phyloP scores from a whole-genome alignment of 208 protist genomes.

The Naegleria lovaniensis region DNA sequence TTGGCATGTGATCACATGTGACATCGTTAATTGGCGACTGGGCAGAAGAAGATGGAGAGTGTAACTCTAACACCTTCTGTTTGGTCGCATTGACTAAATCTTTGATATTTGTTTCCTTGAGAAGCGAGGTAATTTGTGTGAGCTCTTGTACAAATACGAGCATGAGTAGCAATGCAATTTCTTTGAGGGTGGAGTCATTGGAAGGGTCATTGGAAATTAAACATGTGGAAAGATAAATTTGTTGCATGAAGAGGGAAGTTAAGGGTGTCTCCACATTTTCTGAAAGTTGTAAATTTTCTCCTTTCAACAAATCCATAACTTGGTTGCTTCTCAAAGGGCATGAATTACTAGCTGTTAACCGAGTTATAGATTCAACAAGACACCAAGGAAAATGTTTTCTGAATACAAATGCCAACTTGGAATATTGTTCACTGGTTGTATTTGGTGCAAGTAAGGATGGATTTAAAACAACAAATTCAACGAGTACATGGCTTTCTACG shows the following conservation, averaged over 20 bases:
- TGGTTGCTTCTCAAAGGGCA: not conserved
- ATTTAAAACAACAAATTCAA: not conserved
- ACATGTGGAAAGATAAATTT: not conserved
- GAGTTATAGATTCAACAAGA: not conserved
- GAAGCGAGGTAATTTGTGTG: not conserved
- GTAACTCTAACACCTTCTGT: not conserved
- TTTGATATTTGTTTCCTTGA: not conserved
- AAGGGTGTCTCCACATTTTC: not conserved
- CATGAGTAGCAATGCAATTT: not conserved
- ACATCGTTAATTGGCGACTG: not conserved
- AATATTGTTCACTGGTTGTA: not conserved
- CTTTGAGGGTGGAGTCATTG: not conserved
- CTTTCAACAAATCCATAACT: not conserved
- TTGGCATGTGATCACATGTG: no score
- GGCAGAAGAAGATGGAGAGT: not conserved
- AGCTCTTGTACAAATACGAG: not conserved
- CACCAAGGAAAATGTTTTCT: not conserved
- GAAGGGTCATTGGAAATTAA: not conserved
- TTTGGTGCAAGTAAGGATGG: not conserved
- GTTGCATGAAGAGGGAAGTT: not conserved
- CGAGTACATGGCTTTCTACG: not conserved
- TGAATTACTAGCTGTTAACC: not conserved
- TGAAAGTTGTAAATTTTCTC: not conserved
- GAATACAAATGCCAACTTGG: not conserved
- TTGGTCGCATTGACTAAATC: not conserved